Evolutionary conservation across 2,329 filamentous ascomycete genomes (phyloP).

Genomic region (Rutstroemia sp.): DNA sequence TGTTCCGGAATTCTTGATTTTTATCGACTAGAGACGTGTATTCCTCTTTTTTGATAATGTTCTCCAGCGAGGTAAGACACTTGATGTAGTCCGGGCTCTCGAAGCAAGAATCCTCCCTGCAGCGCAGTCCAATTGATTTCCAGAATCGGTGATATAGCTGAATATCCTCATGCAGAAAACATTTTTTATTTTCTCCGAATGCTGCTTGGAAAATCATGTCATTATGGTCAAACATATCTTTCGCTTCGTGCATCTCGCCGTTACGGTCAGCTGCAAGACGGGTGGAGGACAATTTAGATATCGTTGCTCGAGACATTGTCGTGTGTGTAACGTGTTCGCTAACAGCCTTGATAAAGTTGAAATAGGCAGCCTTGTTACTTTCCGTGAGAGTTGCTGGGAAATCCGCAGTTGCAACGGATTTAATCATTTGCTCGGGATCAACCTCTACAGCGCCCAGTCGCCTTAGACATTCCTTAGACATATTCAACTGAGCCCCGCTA

Average conservation of each 20-base stretch:
- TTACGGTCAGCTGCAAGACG: slow-evolving; percentile 16
- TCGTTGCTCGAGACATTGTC: neutral
- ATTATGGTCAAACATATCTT: slow-evolving; percentile 22
- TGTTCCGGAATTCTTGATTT: neutral
- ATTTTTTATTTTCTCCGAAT: slow-evolving; percentile 16
- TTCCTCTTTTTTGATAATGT: neutral
- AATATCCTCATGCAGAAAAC: slow-evolving; percentile 21
- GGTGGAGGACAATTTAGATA: neutral
- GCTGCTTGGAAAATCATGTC: slow-evolving; percentile 23
- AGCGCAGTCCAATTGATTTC: slow-evolving; percentile 17
- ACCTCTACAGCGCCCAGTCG: neutral
- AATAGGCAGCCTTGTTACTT: neutral
- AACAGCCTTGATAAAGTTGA: slow-evolving; percentile 8
- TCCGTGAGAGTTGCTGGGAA: slow-evolving; percentile 1
- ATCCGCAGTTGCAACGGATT: no score
- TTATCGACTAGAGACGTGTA: neutral
- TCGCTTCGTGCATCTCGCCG: slow-evolving; percentile 10
- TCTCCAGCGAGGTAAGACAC: slow-evolving; percentile 13
- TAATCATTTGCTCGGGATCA: neutral
- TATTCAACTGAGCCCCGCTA: neutral
- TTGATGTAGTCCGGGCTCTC: slow-evolving; percentile 15
- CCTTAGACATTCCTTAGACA: neutral
- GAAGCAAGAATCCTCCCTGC: slow-evolving; percentile 6
- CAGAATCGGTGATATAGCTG: slow-evolving; percentile 13
- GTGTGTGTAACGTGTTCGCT: neutral